Evolutionary conservation across 1,284 basidiomycete genomes (phyloP), one percentile per base, ranked within the genome.

Genomic region (Schizophyllum amplum): DNA sequence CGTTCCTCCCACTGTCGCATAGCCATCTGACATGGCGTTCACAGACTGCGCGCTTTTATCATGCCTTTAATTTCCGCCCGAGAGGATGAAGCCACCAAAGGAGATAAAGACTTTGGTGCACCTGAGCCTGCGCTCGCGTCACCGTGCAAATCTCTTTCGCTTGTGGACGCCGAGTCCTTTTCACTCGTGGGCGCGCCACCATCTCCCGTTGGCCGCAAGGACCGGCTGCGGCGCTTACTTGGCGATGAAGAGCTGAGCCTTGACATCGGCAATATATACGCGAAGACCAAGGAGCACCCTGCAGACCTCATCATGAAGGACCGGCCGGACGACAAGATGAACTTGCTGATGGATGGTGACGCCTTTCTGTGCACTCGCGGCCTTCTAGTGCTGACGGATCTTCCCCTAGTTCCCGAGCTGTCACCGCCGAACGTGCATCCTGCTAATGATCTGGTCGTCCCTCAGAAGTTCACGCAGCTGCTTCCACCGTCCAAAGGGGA

Each of bases 301-400:
- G 63, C 63, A 57, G 67, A 69, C 20, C 64, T 75, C 52, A 78
- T 87, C 24, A 64, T 83, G 61, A 71, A 76, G 33, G 85, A 86
- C 59, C 74, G 68, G 56, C 61, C 86, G 9, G 78, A 82, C 54
- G 78, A 80, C 27, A 77, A 77, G 54, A 73, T 75, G 24, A 67
- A 71, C 33, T 63, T 78, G 59, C 65, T 82, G 26, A 82, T 84
- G 78, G 75, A 80, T 51, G 76, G 83, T 82, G 60, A 57, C 66
- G 54, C 24, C 42, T 42, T 42, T 9, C 33, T 42, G 7, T 3
- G 33, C 33, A 9, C 17, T 2, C 7, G 7, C 7, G 33, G 17
- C n/a, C 13, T 3, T 9, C 13, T 9, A 2, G 33, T 42, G 33
- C 2, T 42, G 33, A 42, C 33, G 33, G 17, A 3, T 9, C 2